Base-by-base conservation (phyloP, 768 basidiomycete genomes). In the Podaxis mareebaensis region DNA sequence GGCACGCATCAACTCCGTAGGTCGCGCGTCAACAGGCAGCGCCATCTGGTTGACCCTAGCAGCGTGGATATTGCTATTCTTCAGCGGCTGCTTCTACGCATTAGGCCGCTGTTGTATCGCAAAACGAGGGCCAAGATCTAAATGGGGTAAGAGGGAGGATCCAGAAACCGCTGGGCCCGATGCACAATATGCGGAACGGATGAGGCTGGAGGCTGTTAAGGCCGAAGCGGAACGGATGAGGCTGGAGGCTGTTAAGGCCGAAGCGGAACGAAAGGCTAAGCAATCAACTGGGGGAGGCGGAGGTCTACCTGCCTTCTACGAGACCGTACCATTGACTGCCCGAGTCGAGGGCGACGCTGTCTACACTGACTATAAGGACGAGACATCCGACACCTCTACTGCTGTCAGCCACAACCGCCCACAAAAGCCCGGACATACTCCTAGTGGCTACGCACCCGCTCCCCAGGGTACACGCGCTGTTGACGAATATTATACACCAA, bases 21-120 rank as follows among this genome's bases (percentile, higher is more conserved):
- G 92, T 4, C 81, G 80, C 0, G 95, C 96, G 0, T 76, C 80
- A 20, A 90, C 96, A 7, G 96, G 96, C n/a, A 89, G 83, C 63
- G 94, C 91, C 22, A 84, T 96, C 48, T 98, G 96, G 96, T 78
- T 98, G 52, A 94, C 93, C 2, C 84, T 98, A 38, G 90, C 86
- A 1, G 92, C 93, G 0, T 95, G 91, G 84, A 26, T 96, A 17
- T 78, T 95, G 20, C 80, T 98, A 48, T 93, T 95, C 82, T 90
- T 97, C 75, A 90, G 91, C 51, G 92, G 94, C 12, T 96, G 94
- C 73, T 89, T 94, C 78, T 96, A 87, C 71, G 83, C 88, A 2
- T 69, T 94, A 44, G 95, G 96, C 15, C 82, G 91, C 63, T 95
- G 95, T 67, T 96, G 95, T 71, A 82, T 94, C n/a, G 79, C 77